Evolutionary conservation across 441 rosid species (phyloP).

Genomic region (Erodium texanum): DNA sequence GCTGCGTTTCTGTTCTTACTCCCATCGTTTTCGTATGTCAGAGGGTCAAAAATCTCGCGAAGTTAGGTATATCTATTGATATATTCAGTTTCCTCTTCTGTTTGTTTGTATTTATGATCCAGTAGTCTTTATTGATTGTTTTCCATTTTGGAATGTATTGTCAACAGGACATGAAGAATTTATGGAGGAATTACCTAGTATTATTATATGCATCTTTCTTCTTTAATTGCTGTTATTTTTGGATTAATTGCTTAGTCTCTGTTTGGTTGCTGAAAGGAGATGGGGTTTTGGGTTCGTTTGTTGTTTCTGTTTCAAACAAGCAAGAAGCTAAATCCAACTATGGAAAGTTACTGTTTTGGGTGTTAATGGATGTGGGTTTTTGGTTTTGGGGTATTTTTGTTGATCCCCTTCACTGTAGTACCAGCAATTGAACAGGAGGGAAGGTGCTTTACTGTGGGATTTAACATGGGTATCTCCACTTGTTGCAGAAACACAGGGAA

Average conservation of each 20-base stretch:
- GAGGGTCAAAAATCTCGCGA: conserved; percentile 37
- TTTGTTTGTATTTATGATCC: conserved; percentile 16
- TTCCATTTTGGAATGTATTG: conserved; percentile 3
- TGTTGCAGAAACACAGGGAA: conserved; percentile 50
- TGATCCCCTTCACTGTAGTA: neutral
- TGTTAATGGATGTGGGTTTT: neutral
- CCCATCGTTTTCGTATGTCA: conserved; percentile 19
- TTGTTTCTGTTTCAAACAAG: neutral
- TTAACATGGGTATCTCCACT: conserved; percentile 15
- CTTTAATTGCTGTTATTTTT: conserved; percentile 9
- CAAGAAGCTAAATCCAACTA: neutral
- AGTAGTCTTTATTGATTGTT: neutral
- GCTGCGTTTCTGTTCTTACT: neutral
- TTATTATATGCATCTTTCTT: conserved; percentile 37
- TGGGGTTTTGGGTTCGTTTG: neutral
- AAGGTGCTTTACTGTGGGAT: neutral
- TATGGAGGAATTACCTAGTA: conserved; percentile 43
- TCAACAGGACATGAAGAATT: conserved; percentile 54
- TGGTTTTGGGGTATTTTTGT: neutral
- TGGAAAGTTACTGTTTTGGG: no score
- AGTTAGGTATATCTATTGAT: conserved; percentile 5
- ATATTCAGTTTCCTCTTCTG: conserved; percentile 4
- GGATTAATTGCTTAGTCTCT: neutral
- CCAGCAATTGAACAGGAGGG: conserved; percentile 12
- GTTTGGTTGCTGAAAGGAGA: conserved; percentile 10